Base-by-base conservation (phyloP, 2,329 filamentous ascomycete species). In the Calonectria pteridis region DNA sequence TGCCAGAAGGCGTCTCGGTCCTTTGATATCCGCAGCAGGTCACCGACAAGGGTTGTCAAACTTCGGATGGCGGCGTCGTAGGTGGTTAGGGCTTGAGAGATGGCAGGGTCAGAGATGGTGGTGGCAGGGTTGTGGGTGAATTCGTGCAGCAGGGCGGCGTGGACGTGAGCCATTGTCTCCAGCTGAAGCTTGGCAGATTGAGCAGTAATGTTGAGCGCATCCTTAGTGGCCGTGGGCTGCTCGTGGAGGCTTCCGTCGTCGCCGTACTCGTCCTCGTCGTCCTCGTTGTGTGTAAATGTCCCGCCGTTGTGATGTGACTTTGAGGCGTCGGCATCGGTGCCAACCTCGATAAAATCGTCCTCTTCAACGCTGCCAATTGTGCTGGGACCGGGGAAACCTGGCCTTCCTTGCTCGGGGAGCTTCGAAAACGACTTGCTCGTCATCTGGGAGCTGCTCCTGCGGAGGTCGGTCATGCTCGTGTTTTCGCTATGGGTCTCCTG, bases 1-100 rank as follows among this genome's bases (percentile, higher is more conserved):
- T 98, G 96, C 97, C 97, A 99, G 83, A 98, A 98, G 0, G 95
- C 93, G 84, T 99, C 97, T 66, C 97, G 94, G 82, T 99, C 97
- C 80, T 94, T 93, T 11, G 96, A 96, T 80, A 99, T 98, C 65
- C 96, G 95, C 59, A 98, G 88, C 11, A 99, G 88, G 82, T 98
- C 95, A 26, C 94, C 93, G 72, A 98, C 90, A 11, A 98, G 89
- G 1, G 92, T 93, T 74, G 96, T 95, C 75, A 99, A 87, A 80
- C 96, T 98, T 76, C 93, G 93, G 72, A 98, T 95, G 0, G 96
- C 96, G 23, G 93, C 93, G 79, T 98, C 96, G 82, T 98, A 98
- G 0, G 96, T 96, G 6, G 91, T 86, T 26, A 98, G 87, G 9
- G 95, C 96, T 81, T 97, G 93, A 6, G 92, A 87, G 40, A 96